phyloP scores from a whole-genome alignment of 306 rosid genomes.

The Lathyrus aphaca region DNA sequence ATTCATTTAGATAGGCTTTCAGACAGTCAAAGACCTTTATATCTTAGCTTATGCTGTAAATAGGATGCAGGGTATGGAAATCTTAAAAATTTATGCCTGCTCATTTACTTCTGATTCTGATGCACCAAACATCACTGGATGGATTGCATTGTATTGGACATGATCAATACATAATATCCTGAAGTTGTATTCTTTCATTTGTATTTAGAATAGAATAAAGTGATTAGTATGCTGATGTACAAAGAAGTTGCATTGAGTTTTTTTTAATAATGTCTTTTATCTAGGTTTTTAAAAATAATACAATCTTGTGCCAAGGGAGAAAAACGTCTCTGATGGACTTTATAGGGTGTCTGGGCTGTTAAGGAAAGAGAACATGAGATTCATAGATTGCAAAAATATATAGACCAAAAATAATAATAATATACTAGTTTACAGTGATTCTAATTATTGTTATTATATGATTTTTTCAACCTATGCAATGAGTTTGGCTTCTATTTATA shows the following conservation, averaged over 20 bases:
- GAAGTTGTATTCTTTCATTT: conserved; percentile 15
- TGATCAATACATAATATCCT: conserved; percentile 6
- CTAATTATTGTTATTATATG: neutral
- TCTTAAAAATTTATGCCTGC: neutral
- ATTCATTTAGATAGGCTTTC: conserved; percentile 9
- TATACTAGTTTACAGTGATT: neutral
- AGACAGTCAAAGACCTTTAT: conserved; percentile 10
- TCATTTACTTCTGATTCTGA: neutral
- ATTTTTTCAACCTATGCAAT: neutral
- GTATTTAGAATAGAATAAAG: conserved; percentile 8
- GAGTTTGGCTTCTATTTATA: neutral
- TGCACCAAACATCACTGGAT: conserved; percentile 8
- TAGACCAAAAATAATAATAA: neutral
- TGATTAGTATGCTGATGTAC: conserved; percentile 17
- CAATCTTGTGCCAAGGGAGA: conserved; percentile 15
- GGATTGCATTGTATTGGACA: conserved; percentile 27
- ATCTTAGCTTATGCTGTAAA: neutral
- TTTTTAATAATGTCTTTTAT: neutral
- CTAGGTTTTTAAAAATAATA: neutral
- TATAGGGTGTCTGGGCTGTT: conserved; percentile 15
- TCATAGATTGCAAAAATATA: neutral
- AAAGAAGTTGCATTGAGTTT: neutral
- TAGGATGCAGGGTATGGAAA: conserved; percentile 13
- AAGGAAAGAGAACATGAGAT: neutral
- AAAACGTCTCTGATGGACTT: conserved; percentile 20